These are phyloP conservation scores for Pisolithus marmoratus DNA, from an alignment of 768 basidiomycete genomes.

Conservation along the genomic window DNA sequence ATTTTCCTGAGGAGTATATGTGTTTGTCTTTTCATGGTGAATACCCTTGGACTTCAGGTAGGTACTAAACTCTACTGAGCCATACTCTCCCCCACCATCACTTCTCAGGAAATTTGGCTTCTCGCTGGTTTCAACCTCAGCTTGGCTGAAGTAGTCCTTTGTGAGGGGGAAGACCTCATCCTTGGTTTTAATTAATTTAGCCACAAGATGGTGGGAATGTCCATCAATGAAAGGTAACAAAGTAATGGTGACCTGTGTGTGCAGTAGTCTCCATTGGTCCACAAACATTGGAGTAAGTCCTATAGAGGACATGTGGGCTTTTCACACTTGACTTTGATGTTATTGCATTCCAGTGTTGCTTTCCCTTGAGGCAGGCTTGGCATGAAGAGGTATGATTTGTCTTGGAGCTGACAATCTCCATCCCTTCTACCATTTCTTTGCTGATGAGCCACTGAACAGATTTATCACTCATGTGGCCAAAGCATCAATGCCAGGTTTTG, in stretches of 20 bases:
- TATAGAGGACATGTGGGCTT: neutral
- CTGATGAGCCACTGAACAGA: neutral
- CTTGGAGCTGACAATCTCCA: neutral
- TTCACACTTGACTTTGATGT: constrained; percentile 3
- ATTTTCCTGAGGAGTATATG: constrained; percentile 32
- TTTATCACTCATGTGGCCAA: neutral
- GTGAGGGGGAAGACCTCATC: constrained; percentile 5
- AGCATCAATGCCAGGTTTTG: neutral
- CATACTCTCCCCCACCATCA: too few species aligned
- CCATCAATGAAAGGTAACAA: constrained; percentile 17
- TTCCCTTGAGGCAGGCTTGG: constrained; percentile 17
- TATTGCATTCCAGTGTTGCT: constrained; percentile 13
- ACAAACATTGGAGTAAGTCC: constrained; percentile 13
- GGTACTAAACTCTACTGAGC: neutral
- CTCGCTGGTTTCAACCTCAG: constrained; percentile 10
- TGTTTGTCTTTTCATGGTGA: constrained; percentile 12
- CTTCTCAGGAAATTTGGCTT: constrained; percentile 13
- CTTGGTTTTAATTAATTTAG: constrained; percentile 11
- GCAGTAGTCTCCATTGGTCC: too few species aligned
- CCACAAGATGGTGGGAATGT: constrained; percentile 9
- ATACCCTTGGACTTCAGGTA: constrained; percentile 13
- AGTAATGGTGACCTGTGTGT: constrained; percentile 16
- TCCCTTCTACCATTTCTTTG: constrained; percentile 4
- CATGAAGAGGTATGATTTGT: constrained; percentile 3
- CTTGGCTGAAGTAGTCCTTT: constrained; percentile 8